Conservation (phyloP, 306 rosid species). For the Betula pendula region DNA sequence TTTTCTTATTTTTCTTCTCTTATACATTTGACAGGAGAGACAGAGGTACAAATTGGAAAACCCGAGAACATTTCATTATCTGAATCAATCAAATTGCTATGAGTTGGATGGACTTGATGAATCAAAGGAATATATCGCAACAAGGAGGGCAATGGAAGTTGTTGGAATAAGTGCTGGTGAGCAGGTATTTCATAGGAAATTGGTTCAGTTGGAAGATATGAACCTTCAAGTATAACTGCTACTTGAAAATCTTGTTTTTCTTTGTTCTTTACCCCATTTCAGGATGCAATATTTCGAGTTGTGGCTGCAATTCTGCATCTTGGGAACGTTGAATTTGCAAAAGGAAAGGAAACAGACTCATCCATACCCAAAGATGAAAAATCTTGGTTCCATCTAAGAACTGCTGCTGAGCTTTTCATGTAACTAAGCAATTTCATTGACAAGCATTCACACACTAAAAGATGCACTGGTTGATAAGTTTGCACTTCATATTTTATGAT, state of each 20-base stretch:
- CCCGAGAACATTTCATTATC: conserved; percentile 82
- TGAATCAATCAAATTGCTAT: conserved; percentile 84
- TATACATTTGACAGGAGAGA: conserved; percentile 56
- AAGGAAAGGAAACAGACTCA: conserved; percentile 90
- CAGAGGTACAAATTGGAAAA: conserved; percentile 83
- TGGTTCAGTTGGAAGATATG: conserved; percentile 26
- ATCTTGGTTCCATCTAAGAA: conserved; percentile 79
- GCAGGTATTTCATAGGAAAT: conserved; percentile 60
- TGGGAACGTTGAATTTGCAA: conserved; percentile 92
- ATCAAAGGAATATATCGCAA: conserved; percentile 70
- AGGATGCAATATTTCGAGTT: conserved; percentile 98
- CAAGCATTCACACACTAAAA: conserved; percentile 24
- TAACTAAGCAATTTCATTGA: conserved; percentile 37
- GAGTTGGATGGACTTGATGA: conserved; percentile 90
- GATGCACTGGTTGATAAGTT: conserved; percentile 19
- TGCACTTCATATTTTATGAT: conserved; percentile 28
- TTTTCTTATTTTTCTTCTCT: conserved; percentile 16
- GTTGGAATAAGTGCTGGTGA: conserved; percentile 89
- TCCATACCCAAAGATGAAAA: conserved; percentile 89
- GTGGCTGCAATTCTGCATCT: conserved; percentile 98
- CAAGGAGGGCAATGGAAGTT: conserved; percentile 91
- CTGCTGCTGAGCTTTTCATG: conserved; percentile 94
- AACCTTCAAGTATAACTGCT: conserved; percentile 25
- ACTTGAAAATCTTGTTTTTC: conserved; percentile 21
- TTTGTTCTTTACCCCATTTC: conserved; percentile 22